Evolutionary conservation across 2,329 filamentous ascomycete species (phyloP), one percentile per base, ranked within the genome.

Genomic region (Microcera coccophila): DNA sequence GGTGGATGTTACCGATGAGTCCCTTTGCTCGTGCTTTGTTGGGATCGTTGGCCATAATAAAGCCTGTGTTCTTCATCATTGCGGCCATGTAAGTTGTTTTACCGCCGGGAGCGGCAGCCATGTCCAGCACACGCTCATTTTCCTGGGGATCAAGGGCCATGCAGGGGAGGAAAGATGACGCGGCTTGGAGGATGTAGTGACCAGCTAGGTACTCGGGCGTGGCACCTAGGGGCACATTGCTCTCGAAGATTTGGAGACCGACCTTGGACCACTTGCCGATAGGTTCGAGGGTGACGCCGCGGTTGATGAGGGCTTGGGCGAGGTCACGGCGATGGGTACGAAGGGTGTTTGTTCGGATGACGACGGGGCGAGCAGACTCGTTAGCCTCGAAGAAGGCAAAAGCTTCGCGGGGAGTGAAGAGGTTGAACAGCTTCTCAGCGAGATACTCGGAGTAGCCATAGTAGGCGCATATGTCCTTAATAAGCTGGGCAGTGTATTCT

Each of bases 211-310:
- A 98, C 68, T 98, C 93, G 9, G 93, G 93, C 1, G 93, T 98
- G 20, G 93, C 93, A 77, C 90, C 90, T 1, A 96, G 79, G 3
- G 90, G 89, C 4, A 80, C 74, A 48, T 83, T 85, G 44, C 86
- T 87, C 67, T 98, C 93, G 65, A 98, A 98, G 47, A 98, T 82
- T 66, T 98, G 93, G 31, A 98, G 78, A 36, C 93, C 93, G 50
- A 98, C 90, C 72, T 98, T 98, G 55, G 87, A 93, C 93, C 93
- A 98, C 68, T 97, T 97, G 48, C 93, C 93, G 15, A 98, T 89
- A 2, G 93, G 93, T 68, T 98, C 91, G 29, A 98, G 79, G 12
- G 90, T 94, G 37, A 98, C 93, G 52, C 93, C 93, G 51, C 91
- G 87, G 71, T 95, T 95, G 75, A 96, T 96, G 47, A 96, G 78